Evolutionary conservation across 2,329 filamentous ascomycete species (phyloP).

Genomic region (Pseudocercospora vitis): DNA sequence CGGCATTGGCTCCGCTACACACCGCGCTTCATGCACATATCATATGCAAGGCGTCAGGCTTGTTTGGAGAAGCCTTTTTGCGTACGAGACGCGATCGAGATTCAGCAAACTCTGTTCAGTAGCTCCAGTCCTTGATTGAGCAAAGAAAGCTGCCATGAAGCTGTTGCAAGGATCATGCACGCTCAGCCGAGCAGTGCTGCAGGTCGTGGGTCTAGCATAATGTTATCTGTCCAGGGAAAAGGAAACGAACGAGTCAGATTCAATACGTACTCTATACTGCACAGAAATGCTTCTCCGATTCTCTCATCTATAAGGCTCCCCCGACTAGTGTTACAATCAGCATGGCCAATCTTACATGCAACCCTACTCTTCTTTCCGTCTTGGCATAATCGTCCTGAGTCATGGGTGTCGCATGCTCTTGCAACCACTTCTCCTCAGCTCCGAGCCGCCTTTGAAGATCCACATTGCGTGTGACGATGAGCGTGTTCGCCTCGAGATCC

Average conservation of each 20-base stretch:
- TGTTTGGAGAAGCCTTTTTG: not conserved
- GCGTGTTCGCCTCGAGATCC: slow-evolving; percentile 83
- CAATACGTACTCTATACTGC: not conserved
- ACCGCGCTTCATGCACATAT: too few relatives aligned
- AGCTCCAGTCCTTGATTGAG: too few relatives aligned
- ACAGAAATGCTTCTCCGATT: not conserved
- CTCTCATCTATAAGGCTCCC: slow-evolving; percentile 67
- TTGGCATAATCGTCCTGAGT: slow-evolving; percentile 76
- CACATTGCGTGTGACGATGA: slow-evolving; percentile 79
- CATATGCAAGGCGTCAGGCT: not conserved
- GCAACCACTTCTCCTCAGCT: slow-evolving; percentile 77
- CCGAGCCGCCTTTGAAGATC: slow-evolving; percentile 70
- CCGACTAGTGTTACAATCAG: slow-evolving; percentile 86
- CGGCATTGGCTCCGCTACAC: not conserved
- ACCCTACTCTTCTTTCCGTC: slow-evolving; percentile 77
- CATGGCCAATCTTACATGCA: slow-evolving; percentile 86
- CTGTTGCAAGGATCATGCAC: not conserved
- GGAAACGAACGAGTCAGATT: not conserved
- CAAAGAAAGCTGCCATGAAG: not conserved
- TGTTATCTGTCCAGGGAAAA: not conserved
- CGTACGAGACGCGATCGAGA: not conserved
- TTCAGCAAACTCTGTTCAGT: not conserved
- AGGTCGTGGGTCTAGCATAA: not conserved
- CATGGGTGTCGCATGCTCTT: slow-evolving; percentile 68
- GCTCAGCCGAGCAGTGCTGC: not conserved